Evolutionary conservation across 202 grass and related monocot genomes (phyloP), one percentile per base, ranked within the genome.

Genomic region (Panicum virgatum): DNA sequence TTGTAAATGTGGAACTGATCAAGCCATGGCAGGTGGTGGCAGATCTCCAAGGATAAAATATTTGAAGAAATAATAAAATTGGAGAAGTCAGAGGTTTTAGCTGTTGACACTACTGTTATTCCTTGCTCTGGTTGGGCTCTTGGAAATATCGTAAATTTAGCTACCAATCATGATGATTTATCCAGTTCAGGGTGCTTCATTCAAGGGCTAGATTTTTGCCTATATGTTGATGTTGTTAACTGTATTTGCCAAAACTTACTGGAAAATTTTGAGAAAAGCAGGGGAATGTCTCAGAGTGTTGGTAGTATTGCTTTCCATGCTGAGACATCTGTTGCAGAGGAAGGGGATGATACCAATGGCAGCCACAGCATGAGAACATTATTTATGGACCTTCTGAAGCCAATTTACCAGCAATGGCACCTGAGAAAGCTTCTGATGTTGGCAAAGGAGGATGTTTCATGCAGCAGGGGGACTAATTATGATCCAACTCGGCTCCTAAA

Each of bases 331-430:
- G 25, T 84, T 68, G 44, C 45, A 10, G 63, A 85, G 71, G 84
- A 59, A 81, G 66, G 78, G 59, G 79, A 89, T n/a, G n/a, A n/a
- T 64, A 86, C 75, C 40, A 68, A 68, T 84, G 45, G 70, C n/a
- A 77, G n/a, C 15, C 50, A 53, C 64, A 69, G 56, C 25, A 70
- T 78, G 72, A 85, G 38, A 80, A 72, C 86, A 65, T 84, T 86
- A 47, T 88, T 89, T 87, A 73, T 93, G 69, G 90, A 93, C 38
- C 90, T 98, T 95, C 85, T 98, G 85, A 93, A 89, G 75, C 96
- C 90, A 90, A 86, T 98, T 84, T 77, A 93, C 85, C 92, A 95
- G 82, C 92, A 98, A 75, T 98, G 96, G 92, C 92, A 95, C 83
- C 81, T 98, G 18, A 95, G 88, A 59, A 95, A 98, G 61, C 90